These are phyloP conservation scores for Astragalus membranaceus DNA, from an alignment of 306 rosid species.

Conservation along the genomic window DNA sequence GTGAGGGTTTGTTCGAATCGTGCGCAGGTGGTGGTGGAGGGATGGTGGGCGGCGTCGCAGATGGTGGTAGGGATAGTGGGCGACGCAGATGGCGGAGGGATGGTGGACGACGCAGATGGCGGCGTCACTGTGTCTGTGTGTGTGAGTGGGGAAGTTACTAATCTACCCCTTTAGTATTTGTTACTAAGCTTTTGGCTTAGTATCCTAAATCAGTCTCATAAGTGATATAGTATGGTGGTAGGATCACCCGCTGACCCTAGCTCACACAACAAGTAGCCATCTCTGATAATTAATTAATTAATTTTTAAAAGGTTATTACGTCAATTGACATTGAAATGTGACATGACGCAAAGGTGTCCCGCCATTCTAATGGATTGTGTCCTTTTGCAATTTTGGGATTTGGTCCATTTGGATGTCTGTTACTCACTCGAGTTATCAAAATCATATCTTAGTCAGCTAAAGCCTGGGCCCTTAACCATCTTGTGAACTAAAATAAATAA, in stretches of 20 bases:
- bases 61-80: no score
- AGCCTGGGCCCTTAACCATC: neutral
- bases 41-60: no score
- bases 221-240: neutral
- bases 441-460: constrained; percentile 8
- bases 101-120: no score
- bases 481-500: neutral
- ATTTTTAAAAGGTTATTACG: neutral
- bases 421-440: constrained; percentile 16
- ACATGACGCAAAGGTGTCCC: constrained; percentile 33
- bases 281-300: neutral
- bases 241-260: constrained; percentile 13
- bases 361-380: constrained; percentile 23
- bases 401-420: constrained; percentile 16
- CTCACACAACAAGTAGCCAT: constrained; percentile 20
- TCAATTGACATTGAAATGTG: constrained; percentile 27
- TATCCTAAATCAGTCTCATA: no score
- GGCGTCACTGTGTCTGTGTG: no score
- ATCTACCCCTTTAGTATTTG: no score
- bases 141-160: no score
- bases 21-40: no score
- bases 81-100: no score
- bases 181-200: no score
- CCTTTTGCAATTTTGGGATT: constrained; percentile 23
- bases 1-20: no score